Evolutionary conservation across 805 yeast species (phyloP).

Genomic region (Schwanniomyces pseudopolymorphus): DNA sequence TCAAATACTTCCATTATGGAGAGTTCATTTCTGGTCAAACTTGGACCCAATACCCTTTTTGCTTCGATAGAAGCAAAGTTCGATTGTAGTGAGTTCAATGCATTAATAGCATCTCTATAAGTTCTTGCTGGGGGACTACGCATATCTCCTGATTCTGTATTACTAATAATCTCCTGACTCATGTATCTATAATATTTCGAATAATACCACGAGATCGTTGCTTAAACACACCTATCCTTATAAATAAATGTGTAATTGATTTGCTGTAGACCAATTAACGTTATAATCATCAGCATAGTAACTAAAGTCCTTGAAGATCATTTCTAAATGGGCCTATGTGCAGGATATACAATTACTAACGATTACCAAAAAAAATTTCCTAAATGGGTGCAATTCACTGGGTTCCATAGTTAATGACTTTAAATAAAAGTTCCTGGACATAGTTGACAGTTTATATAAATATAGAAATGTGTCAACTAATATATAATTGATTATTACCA

Average conservation of each 20-base stretch:
- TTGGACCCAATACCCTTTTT: conserved; percentile 63
- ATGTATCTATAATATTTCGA: not conserved
- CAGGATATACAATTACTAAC: not conserved
- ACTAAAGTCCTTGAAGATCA: not conserved
- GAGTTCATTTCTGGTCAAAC: conserved; percentile 55
- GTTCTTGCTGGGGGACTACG: conserved; percentile 16
- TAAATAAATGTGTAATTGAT: not conserved
- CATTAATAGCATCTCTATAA: conserved; percentile 72
- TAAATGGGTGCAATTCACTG: not conserved
- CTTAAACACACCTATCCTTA: not conserved
- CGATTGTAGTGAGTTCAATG: conserved; percentile 85
- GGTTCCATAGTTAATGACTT: too few relatives aligned
- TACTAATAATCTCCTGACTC: not conserved
- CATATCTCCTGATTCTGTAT: conserved; percentile 5
- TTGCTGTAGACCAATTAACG: too few relatives aligned
- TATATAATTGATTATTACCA: too few relatives aligned
- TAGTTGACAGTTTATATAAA: too few relatives aligned
- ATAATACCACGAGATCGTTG: not conserved
- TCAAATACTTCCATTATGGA: conserved; percentile 78
- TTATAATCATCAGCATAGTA: too few relatives aligned
- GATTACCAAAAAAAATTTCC: not conserved
- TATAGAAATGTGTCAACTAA: too few relatives aligned
- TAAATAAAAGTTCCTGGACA: too few relatives aligned
- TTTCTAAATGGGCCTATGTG: not conserved
- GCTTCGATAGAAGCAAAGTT: conserved; percentile 90